Percentiles rank a stretch among this genome's conserved stretches.
phyloP scores from a whole-genome alignment of 192 early-diverging fungal genomes.

The Backusella luteola region DNA sequence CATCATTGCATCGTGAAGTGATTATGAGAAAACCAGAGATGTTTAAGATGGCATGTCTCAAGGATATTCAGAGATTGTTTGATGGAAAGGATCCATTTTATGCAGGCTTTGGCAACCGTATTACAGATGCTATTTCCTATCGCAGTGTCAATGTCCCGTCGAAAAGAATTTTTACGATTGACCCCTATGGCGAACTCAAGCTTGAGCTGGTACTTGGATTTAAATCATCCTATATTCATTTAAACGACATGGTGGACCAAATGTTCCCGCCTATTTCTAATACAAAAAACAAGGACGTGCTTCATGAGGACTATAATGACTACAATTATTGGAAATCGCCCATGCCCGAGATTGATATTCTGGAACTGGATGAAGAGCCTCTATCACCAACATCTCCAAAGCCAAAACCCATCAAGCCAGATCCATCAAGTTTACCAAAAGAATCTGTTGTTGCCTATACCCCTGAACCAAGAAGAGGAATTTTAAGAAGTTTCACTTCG shows the following conservation, averaged over 20 bases:
- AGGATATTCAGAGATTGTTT: conserved; percentile 89
- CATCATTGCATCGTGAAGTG: conserved; percentile 91
- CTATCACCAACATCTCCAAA: conserved; percentile 16
- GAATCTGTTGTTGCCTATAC: conserved; percentile 11
- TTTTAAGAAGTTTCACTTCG: conserved; percentile 26
- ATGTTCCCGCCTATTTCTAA: conserved; percentile 80
- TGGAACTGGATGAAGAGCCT: conserved; percentile 17
- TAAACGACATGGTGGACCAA: conserved; percentile 93
- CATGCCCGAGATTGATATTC: conserved; percentile 50
- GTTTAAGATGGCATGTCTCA: conserved; percentile 95
- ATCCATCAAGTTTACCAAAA: conserved; percentile 16
- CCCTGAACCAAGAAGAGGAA: conserved; percentile 15
- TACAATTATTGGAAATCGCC: conserved; percentile 79
- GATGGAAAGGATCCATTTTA: conserved; percentile 84
- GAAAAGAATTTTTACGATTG: conserved; percentile 96
- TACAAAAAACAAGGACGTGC: conserved; percentile 39
- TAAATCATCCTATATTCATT: conserved; percentile 82
- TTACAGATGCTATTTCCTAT: conserved; percentile 90
- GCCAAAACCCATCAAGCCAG: conserved; percentile 28
- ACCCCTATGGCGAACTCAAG: conserved; percentile 86
- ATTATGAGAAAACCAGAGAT: conserved; percentile 93
- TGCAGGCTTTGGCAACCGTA: conserved; percentile 97
- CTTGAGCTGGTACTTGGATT: conserved; percentile 84
- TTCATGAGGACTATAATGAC: conserved; percentile 69
- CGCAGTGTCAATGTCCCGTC: conserved; percentile 90